These are phyloP conservation scores for Coemansia sp. DNA, from an alignment of 192 early-diverging fungal species.

Conservation along the genomic window DNA sequence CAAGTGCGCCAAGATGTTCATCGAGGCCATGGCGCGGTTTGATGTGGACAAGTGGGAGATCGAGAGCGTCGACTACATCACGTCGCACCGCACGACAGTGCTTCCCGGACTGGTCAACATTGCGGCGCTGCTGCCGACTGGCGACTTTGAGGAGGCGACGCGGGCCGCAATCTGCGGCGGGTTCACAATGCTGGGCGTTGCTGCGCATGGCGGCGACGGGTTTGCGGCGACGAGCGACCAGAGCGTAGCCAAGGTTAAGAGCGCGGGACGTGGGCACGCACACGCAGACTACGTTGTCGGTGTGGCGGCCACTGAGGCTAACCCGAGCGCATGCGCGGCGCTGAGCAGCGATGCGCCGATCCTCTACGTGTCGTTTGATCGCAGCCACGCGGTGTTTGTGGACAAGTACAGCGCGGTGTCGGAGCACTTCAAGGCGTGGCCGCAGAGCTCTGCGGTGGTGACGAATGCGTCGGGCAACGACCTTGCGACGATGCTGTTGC, in stretches of 20 bases:
- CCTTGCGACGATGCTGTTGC: slow-evolving; percentile 85
- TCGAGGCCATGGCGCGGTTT: slow-evolving; percentile 90
- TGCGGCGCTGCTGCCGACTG: slow-evolving; percentile 58
- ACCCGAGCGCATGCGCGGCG: slow-evolving; percentile 59
- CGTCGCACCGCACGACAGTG: slow-evolving; percentile 79
- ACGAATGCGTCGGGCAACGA: slow-evolving; percentile 86
- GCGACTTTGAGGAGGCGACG: slow-evolving; percentile 63
- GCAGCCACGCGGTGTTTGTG: slow-evolving; percentile 38
- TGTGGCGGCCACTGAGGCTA: slow-evolving; percentile 70
- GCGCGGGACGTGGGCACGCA: slow-evolving; percentile 59
- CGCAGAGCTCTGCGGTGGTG: slow-evolving; percentile 69
- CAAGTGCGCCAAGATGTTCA: slow-evolving; percentile 98
- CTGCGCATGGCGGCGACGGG: slow-evolving; percentile 55
- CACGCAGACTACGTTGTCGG: slow-evolving; percentile 77
- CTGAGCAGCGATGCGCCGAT: slow-evolving; percentile 52
- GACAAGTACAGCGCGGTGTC: slow-evolving; percentile 67
- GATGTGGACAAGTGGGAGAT: slow-evolving; percentile 67
- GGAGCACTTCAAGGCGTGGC: slow-evolving; percentile 83
- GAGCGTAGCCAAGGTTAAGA: slow-evolving; percentile 54
- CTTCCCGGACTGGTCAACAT: slow-evolving; percentile 92
- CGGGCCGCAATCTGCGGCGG: slow-evolving; percentile 83
- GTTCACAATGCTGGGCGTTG: slow-evolving; percentile 78
- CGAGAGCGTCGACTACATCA: slow-evolving; percentile 86
- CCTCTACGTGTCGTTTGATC: slow-evolving; percentile 66
- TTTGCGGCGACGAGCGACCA: slow-evolving; percentile 32